Evolutionary conservation across 2,329 filamentous ascomycete species (phyloP).

Genomic region (Penicillium thymicola): DNA sequence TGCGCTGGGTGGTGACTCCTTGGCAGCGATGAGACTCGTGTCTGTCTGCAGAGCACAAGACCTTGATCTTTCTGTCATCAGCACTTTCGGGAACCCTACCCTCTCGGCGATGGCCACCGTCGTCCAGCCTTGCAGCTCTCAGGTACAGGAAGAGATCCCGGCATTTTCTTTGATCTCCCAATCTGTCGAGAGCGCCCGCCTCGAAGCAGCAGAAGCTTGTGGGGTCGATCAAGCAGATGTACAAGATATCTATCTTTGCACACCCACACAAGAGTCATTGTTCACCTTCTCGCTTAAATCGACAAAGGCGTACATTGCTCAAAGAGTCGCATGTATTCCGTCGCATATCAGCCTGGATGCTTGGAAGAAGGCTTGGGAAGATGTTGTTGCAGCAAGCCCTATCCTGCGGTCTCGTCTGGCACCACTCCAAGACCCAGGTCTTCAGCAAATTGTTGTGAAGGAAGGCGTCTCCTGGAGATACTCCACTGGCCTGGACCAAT

Average conservation of each 20-base stretch:
- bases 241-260: conserved; percentile 44
- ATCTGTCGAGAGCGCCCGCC: conserved; percentile 30
- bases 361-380: conserved; percentile 47
- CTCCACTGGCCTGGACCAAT: conserved; percentile 21
- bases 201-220: conserved; percentile 39
- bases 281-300: conserved; percentile 47
- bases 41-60: conserved; percentile 30
- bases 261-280: conserved; percentile 43
- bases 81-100: conserved; percentile 35
- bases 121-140: conserved; percentile 27
- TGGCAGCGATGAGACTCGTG: conserved; percentile 36
- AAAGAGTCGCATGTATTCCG: conserved; percentile 41
- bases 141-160: conserved; percentile 24
- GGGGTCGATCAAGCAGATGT: conserved; percentile 26
- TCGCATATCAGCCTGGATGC: conserved; percentile 32
- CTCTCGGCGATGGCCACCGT: conserved; percentile 44
- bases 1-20: conserved; percentile 34
- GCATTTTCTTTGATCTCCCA: conserved; percentile 35
- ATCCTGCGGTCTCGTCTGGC: conserved; percentile 49
- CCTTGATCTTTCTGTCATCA: conserved; percentile 35
- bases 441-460: conserved; percentile 38
- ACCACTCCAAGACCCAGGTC: conserved; percentile 33
- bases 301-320: conserved; percentile 45
- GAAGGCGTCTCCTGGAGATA: conserved; percentile 33
- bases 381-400: conserved; percentile 38